Evolutionary conservation across 805 yeast genomes (phyloP), one percentile per base, ranked within the genome.

Genomic region (Kluyveromyces nonfermentans): DNA sequence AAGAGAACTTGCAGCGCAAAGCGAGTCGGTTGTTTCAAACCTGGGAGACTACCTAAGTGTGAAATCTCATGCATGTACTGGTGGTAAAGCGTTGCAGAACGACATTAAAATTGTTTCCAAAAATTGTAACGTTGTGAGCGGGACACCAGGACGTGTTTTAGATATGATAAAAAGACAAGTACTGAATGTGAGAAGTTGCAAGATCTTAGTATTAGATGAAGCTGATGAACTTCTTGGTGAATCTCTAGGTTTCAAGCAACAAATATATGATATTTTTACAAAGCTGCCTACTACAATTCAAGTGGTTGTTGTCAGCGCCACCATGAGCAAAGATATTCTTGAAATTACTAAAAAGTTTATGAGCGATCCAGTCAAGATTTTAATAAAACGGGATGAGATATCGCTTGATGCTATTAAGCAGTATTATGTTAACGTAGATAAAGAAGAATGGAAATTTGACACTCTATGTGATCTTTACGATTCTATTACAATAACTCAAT

Each of bases 361-460:
- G 94, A 82, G 81, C 59, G 85, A 89, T 71, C 97, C 97, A 34
- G 88, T 89, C 46, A 80, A 89, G 65, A 93, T 90, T 63, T 72
- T 90, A 58, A 97, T 93, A 56, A 89, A 89, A 74, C 82, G 88
- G 67, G 97, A 90, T 62, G 96, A 93, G 71, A 77, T 90, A 60
- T 85, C 97, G 28, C 75, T 90, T 54, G 97, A 90, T 70, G 98
- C 96, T 64, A 85, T 90, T 59, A 86, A 83, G 69, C 98, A 93
- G 70, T 93, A 77, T 72, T 85, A 74, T 71, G 78, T 90, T 55
- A 84, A 88, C 59, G 94, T 88, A 45, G 96, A 87, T 66, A 74
- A 82, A 70, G 98, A 90, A 73, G 88, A 82, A 46, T 89, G 80
- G 89, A 90, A 90, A 71, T 85, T 88, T 58, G 96, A 89, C 66